These are phyloP conservation scores for Dactylellina sp. DNA, from an alignment of 2,329 filamentous ascomycete genomes.

Conservation along the genomic window DNA sequence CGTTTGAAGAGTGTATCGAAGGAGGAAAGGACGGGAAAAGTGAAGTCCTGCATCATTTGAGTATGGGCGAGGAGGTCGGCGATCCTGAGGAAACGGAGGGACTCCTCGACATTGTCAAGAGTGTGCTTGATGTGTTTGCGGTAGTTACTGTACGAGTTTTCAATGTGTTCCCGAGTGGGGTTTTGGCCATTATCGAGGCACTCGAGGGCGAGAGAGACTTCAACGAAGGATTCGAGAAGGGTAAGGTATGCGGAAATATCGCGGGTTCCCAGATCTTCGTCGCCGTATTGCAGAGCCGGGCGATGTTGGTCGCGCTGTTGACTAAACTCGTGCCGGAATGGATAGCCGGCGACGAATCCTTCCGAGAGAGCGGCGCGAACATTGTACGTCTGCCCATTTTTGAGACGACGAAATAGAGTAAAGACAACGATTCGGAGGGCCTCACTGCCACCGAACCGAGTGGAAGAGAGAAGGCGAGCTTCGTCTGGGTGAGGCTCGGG, in stretches of 20 bases:
- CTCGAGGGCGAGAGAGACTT: conserved; percentile 38
- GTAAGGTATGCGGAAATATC: conserved; percentile 52
- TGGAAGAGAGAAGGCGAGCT: conserved; percentile 33
- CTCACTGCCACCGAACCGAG: conserved; percentile 46
- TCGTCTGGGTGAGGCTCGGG: conserved; percentile 34
- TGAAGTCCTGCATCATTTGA: conserved; percentile 55
- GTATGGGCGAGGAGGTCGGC: conserved; percentile 38
- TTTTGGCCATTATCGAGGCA: conserved; percentile 48
- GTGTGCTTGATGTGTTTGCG: conserved; percentile 51
- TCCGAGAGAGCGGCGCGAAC: conserved; percentile 37
- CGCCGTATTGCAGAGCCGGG: conserved; percentile 16
- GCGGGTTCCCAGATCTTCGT: conserved; percentile 44
- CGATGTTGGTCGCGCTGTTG: conserved; percentile 36
- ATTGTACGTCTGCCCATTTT: conserved; percentile 44
- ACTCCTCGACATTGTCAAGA: conserved; percentile 46
- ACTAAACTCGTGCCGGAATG: conserved; percentile 43
- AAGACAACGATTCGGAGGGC: conserved; percentile 46
- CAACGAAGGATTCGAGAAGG: conserved; percentile 49
- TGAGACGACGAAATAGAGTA: conserved; percentile 45
- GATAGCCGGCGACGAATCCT: conserved; percentile 37
- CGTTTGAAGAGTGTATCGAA: conserved; percentile 49
- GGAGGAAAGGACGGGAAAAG: conserved; percentile 46
- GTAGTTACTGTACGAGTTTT: conserved; percentile 49
- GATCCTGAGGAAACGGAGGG: conserved; percentile 40
- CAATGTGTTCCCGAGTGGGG: conserved; percentile 40